Base-by-base conservation (phyloP, 208 protist species). In the Paratrypanosoma confusum region DNA sequence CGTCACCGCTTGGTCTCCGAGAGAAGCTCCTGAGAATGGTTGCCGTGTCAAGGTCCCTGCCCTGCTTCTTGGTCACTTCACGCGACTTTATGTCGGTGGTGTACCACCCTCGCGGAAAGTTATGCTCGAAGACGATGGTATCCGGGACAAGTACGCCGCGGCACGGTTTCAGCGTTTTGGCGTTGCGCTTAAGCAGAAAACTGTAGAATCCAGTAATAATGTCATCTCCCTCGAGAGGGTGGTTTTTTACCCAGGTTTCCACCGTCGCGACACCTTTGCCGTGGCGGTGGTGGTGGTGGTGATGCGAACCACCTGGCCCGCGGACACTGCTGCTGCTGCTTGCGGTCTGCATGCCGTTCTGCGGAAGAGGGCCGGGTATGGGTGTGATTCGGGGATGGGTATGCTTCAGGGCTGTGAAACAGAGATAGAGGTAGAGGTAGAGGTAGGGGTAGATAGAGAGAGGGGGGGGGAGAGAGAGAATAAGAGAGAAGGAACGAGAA, bases 21-120 rank as follows among this genome's bases (percentile, higher is more conserved):
- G 25, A 38, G 41, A 92, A 92, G 32, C 75, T 70, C 14, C 63
- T 36, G 46, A 78, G 65, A 42, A 92, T 92, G n/a, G 73, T 80
- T 6, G 70, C 66, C 11, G 83, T 60, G 45, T 92, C 83, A 20
- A 92, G 59, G 16, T 92, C 83, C 53, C 81, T 92, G 20, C 83
- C 83, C 39, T 86, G 77, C 43, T 74, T 77, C 26, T 81, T 81
- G 58, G 74, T 78, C 23, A 92, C 55, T 46, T 92, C 83, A 5
- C 58, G 50, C n/a, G 66, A 76, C 63, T 81, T 88, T 31, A 72
- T 55, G 50, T 88, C 80, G 5, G 72, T 85, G 17, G 77, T 80
- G 61, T 90, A 92, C 83, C 83, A 92, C 13, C 78, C 83, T 1
- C 80, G 61, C 3, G 83, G 83, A 53, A 92, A 92, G 58, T 90